Evolutionary conservation across 495 filamentous ascomycete species (phyloP).

Genomic region (Penicillium verhagenii): DNA sequence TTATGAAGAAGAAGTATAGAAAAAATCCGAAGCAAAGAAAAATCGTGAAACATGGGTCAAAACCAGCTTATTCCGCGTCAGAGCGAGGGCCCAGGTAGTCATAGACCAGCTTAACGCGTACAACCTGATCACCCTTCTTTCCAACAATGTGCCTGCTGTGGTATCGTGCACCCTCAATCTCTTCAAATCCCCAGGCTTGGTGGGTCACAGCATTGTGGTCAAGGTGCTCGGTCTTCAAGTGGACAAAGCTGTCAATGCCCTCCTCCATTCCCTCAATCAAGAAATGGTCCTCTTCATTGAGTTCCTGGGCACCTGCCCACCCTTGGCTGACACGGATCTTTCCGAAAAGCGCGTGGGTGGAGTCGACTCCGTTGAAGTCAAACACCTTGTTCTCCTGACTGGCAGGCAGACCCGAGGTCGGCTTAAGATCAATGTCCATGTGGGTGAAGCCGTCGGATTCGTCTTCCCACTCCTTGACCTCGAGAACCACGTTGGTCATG

Average conservation of each 20-base stretch:
- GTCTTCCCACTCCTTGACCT: not conserved
- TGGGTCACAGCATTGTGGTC: not conserved
- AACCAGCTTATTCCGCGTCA: not conserved
- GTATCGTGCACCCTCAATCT: not conserved
- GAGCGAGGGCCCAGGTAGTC: not conserved
- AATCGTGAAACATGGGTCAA: not conserved
- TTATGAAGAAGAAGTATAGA: not conserved
- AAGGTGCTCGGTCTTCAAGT: not conserved
- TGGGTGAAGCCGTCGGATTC: not conserved
- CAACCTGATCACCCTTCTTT: not conserved
- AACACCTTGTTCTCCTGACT: not conserved
- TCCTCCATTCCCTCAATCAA: not conserved
- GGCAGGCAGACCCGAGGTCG: not conserved
- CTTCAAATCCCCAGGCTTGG: not conserved
- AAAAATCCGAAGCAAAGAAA: not conserved
- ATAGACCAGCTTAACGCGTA: not conserved
- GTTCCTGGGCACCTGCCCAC: not conserved
- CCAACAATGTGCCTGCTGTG: not conserved
- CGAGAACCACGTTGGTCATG: not conserved
- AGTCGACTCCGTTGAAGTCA: not conserved
- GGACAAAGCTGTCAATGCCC: not conserved
- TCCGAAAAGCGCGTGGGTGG: not conserved
- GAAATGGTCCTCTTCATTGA: not conserved
- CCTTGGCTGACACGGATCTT: not conserved
- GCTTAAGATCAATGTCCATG: not conserved